Evolutionary conservation across 192 early-diverging fungal species (phyloP), one percentile per base, ranked within the genome.

Genomic region (Coemansia sp.): DNA sequence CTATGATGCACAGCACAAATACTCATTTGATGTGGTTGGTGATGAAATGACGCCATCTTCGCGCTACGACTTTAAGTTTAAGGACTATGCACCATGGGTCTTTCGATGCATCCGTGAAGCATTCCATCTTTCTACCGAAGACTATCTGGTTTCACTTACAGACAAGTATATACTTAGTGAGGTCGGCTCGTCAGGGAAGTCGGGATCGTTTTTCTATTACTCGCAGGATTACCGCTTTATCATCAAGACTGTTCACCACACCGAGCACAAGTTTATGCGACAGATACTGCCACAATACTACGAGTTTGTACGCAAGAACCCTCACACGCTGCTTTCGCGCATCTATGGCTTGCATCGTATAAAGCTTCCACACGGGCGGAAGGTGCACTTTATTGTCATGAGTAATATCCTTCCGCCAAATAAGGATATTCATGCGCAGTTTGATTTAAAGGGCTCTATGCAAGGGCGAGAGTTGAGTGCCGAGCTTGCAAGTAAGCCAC

Each of bases 381-480:
- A 98, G 76, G 92, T 99, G 53, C 95, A 98, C 82, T 99, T 99
- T 84, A 93, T 99, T 8, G 95, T 99, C 20, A 99, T 99, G 97
- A 93, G 91, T 61, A 99, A 99, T 74, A 91, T 99, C 10, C 95
- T 98, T 69, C 96, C 97, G 19, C 86, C 94, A 9, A 95, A 96
- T 85, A 89, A 93, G 75, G 95, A 99, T 83, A 95, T 99, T 30
- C 95, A 98, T 67, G 91, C 93, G 69, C 92, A 88, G 50, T 99
- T 92, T 68, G 97, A 99, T 75, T 81, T 99, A 51, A 99, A 99
- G 78, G 92, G 97, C 7, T 98, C 95, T 1, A 90, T 90, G 14
- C 82, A 95, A 52, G 96, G 96, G 2, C 87, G 97, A 54, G 83
- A 86, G 46, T 90, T 90, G 64, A 86, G 86, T 51, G 88, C 91